Percentiles rank a stretch among this genome's conserved stretches.
These are phyloP conservation scores for Aspergillus floridensis DNA, from an alignment of 2,329 filamentous ascomycete species.

Conservation along the genomic window DNA sequence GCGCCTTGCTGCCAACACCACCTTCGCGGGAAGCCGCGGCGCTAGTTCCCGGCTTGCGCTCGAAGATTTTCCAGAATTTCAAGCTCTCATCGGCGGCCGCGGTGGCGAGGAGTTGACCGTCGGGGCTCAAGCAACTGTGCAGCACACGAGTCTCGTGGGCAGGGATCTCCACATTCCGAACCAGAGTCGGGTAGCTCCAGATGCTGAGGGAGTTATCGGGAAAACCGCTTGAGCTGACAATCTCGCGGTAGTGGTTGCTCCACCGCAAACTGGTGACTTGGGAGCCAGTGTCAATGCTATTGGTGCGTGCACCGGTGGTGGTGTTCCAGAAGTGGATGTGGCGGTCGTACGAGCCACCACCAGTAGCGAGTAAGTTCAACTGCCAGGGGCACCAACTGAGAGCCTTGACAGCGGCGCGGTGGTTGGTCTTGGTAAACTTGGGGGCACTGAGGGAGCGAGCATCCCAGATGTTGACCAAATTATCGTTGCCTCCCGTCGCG, in stretches of 20 bases:
- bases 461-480: conserved; percentile 98
- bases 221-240: conserved; percentile 95
- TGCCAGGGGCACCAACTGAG: conserved; percentile 99
- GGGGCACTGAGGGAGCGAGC: conserved; percentile 87
- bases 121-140: conserved; percentile 93
- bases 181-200: conserved; percentile 96
- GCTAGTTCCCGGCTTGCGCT: conserved; percentile 84
- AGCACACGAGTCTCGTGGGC: conserved; percentile 95
- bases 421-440: conserved; percentile 99
- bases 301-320: conserved; percentile 92
- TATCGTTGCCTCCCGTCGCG: conserved; percentile 97
- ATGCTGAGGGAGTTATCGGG: conserved; percentile 99
- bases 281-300: conserved; percentile 97
- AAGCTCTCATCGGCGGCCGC: conserved; percentile 93
- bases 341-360: conserved; percentile 92
- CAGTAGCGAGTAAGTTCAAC: conserved; percentile 92
- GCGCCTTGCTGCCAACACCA: conserved; percentile 72
- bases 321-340: conserved; percentile 99
- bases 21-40: conserved; percentile 62
- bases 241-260: conserved; percentile 96
- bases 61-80: conserved; percentile 99
- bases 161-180: conserved; percentile 96
- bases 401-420: conserved; percentile 97
- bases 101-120: conserved; percentile 96
- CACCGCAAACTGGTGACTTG: conserved; percentile 95